A percentile compares a stretch with the other conserved stretches of the same genome.
These are phyloP conservation scores for Thuja plicata DNA, from an alignment of 83 land plant species.

Conservation along the genomic window DNA sequence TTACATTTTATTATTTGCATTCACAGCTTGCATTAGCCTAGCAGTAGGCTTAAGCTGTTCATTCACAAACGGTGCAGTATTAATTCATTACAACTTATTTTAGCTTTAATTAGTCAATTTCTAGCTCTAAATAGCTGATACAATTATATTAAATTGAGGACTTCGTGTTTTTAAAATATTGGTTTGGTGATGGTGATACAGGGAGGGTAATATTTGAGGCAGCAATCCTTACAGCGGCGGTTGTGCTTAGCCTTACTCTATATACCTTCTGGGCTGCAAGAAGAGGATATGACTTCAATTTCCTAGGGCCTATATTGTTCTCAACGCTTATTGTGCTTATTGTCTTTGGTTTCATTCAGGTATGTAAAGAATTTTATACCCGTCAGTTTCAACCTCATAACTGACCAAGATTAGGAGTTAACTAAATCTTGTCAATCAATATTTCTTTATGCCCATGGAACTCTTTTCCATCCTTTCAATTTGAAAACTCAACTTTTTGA, in stretches of 20 bases:
- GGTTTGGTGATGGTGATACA: conserved; percentile 9
- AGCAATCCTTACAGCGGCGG: conserved; percentile 41
- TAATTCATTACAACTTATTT: not conserved
- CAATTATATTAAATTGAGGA: not conserved
- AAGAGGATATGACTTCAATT: conserved; percentile 53
- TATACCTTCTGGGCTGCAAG: conserved; percentile 59
- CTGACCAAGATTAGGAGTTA: not conserved
- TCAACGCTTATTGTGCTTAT: conserved; percentile 37
- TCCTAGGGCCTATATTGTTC: conserved; percentile 57
- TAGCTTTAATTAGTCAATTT: not conserved
- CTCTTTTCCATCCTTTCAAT: not conserved
- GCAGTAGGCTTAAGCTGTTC: conserved; percentile 6
- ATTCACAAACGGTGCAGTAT: not conserved
- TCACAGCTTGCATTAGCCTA: conserved; percentile 6
- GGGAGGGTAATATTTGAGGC: conserved; percentile 57
- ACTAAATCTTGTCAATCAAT: not conserved
- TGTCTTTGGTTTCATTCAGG: conserved; percentile 52
- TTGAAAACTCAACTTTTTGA: not conserved
- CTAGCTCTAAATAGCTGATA: not conserved
- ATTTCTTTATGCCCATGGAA: not conserved
- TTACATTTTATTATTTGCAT: not conserved
- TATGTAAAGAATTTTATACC: not conserved
- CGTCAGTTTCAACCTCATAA: not conserved
- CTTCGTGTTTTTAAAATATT: not conserved
- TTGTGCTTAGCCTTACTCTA: conserved; percentile 44